Evolutionary conservation across 2,329 filamentous ascomycete species (phyloP).

Genomic region (Aspergillus carbonarius): DNA sequence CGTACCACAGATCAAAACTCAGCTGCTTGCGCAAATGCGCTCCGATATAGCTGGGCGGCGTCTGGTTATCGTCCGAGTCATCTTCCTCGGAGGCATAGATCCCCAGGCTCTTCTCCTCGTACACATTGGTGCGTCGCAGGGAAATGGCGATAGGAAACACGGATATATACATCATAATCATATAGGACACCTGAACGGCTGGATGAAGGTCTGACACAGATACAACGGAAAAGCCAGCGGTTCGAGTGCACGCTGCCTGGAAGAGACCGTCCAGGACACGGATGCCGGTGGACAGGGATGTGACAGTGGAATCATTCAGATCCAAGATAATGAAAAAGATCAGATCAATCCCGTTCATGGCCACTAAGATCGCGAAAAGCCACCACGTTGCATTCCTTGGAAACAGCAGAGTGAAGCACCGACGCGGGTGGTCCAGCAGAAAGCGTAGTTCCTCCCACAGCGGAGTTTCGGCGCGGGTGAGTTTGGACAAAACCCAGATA

Average conservation of each 20-base stretch:
- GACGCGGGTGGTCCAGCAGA: conserved; percentile 87
- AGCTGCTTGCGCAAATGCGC: conserved; percentile 89
- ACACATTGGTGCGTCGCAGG: conserved; percentile 89
- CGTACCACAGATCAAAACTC: conserved; percentile 96
- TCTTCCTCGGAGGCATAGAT: conserved; percentile 64
- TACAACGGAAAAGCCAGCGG: conserved; percentile 82
- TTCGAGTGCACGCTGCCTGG: conserved; percentile 83
- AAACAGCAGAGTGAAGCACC: conserved; percentile 94
- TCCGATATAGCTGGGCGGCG: conserved; percentile 78
- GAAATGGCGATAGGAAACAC: conserved; percentile 95
- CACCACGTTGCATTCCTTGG: conserved; percentile 91
- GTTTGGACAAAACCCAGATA: conserved; percentile 76
- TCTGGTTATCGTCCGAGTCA: conserved; percentile 52
- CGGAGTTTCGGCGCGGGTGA: conserved; percentile 64
- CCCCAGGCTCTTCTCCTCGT: conserved; percentile 77
- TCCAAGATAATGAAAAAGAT: conserved; percentile 92
- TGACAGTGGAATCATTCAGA: conserved; percentile 70
- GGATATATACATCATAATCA: conserved; percentile 99
- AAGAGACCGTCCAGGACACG: conserved; percentile 85
- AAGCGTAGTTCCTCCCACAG: conserved; percentile 90
- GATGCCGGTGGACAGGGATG: conserved; percentile 66
- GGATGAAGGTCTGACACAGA: conserved; percentile 77
- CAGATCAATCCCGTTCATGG: conserved; percentile 80
- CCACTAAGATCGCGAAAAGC: conserved; percentile 81
- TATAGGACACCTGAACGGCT: conserved; percentile 88